Conservation (phyloP, 148 eudicot genomes). For the Nepenthes gracilis region DNA sequence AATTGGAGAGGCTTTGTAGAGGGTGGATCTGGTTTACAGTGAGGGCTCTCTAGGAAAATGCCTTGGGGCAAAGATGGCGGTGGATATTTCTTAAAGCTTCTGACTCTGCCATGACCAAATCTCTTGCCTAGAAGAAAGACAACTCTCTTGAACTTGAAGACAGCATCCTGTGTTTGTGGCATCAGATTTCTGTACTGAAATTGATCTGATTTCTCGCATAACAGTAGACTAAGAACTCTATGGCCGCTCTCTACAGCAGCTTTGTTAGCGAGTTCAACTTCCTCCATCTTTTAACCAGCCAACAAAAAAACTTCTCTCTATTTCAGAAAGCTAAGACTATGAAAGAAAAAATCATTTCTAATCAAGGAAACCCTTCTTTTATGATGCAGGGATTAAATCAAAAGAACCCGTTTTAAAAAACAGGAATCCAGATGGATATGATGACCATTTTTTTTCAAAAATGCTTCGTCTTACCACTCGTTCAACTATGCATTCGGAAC, state of each 20-base stretch:
- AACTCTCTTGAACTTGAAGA: conserved; percentile 44
- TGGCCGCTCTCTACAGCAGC: conserved; percentile 40
- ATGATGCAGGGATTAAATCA: too few relatives aligned
- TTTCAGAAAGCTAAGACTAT: too few relatives aligned
- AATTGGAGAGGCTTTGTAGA: conserved; percentile 13
- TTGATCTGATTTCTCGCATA: conserved; percentile 13
- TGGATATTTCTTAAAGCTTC: conserved; percentile 15
- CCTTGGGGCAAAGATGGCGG: conserved; percentile 20
- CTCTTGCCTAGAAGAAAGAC: conserved; percentile 21
- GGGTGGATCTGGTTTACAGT: conserved; percentile 8
- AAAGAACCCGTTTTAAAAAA: too few relatives aligned
- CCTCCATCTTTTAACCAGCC: conserved; percentile 18
- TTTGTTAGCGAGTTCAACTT: conserved; percentile 38
- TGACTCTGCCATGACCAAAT: conserved; percentile 31
- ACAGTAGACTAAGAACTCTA: conserved; percentile 15
- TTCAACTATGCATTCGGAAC: too few relatives aligned
- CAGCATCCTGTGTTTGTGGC: conserved; percentile 28
- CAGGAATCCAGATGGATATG: too few relatives aligned
- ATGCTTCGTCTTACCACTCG: too few relatives aligned
- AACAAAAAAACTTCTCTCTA: background rate
- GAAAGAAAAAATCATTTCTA: too few relatives aligned
- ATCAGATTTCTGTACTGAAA: conserved; percentile 14
- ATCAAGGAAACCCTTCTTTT: too few relatives aligned
- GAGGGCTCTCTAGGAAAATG: conserved; percentile 24
- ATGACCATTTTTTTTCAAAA: too few relatives aligned